Evolutionary conservation across 2,329 filamentous ascomycete species (phyloP), one percentile per base, ranked within the genome.

Genomic region (Incumbomyces lentus): DNA sequence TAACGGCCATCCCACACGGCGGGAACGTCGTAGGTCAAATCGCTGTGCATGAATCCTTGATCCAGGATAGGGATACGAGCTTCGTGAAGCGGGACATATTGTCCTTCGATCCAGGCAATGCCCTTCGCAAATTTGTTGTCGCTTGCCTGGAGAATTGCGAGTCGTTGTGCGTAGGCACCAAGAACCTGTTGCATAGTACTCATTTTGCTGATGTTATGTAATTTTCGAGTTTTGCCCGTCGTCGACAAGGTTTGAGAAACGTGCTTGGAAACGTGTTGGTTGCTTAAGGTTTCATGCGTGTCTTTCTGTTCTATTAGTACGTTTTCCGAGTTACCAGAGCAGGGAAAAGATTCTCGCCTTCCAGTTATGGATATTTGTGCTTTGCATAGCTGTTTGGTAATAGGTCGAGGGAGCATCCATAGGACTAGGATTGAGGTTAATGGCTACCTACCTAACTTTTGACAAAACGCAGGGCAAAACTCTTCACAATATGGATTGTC

Each of bases 21-120:
- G 1, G 71, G 69, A 0, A 75, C 72, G 40, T 75, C 72, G 55
- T 75, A 75, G 1, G 72, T 75, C 1, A 74, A 54, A 38, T 75
- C 72, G 57, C 70, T 68, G 55, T 70, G 71, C 53, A 74, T 56
- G 55, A 75, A 75, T 14, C 72, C 72, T 57, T 75, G 66, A 50
- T 75, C 72, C 0, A 71, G 53, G 0, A 75, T 55, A 1, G 72
- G 72, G 14, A 75, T 72, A n/a, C 64, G 64, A 1, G 72, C 72
- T 38, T 72, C 57, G n/a, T 60, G 33, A 5, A 74, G 55, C 2
- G 71, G 70, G 22, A 26, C 4, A 8, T 26, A 26, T 8, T 68
- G 54, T 13, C 68, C 68, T 37, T 66, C 61, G 1, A 74, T 54
- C 71, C 68, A 75, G 17, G 71, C 71, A 3, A 74, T 58, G 10